These are phyloP conservation scores for Eurotiales sp. DNA, from an alignment of 2,329 filamentous ascomycete species.

Conservation along the genomic window DNA sequence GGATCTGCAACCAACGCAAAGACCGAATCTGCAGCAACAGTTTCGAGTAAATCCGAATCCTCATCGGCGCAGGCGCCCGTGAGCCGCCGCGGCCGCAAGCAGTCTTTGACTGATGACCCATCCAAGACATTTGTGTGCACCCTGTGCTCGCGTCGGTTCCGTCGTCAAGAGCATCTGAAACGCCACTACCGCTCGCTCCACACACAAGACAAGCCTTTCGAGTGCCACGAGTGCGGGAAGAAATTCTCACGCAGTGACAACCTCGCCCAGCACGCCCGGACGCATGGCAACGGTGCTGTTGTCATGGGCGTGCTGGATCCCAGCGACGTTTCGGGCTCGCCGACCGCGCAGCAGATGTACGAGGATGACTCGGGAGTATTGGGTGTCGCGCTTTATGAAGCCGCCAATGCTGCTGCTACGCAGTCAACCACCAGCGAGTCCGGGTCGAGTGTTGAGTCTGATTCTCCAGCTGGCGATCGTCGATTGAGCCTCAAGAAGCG, in stretches of 20 bases:
- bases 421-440: slow-evolving; percentile 47
- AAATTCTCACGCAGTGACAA: slow-evolving; percentile 99
- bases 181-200: slow-evolving; percentile 97
- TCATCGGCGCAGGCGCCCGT: slow-evolving; percentile 13
- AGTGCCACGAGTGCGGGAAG: slow-evolving; percentile 97
- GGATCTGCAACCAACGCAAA: slow-evolving; percentile 40
- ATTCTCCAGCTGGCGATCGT: slow-evolving; percentile 34
- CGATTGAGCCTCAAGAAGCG: slow-evolving; percentile 67
- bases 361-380: slow-evolving; percentile 64
- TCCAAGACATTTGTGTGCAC: slow-evolving; percentile 98
- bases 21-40: slow-evolving; percentile 46
- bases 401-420: slow-evolving; percentile 68
- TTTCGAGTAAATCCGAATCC: slow-evolving; percentile 26
- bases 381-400: slow-evolving; percentile 77
- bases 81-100: slow-evolving; percentile 94
- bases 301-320: slow-evolving; percentile 77
- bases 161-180: slow-evolving; percentile 97
- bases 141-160: slow-evolving; percentile 93
- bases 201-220: slow-evolving; percentile 97
- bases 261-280: slow-evolving; percentile 90
- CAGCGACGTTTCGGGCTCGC: slow-evolving; percentile 53
- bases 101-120: slow-evolving; percentile 94
- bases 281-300: slow-evolving; percentile 84
- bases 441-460: slow-evolving; percentile 35
- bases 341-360: slow-evolving; percentile 36